Evolutionary conservation across 139 green algal species (phyloP).

Genomic region (Coelastrella sp.): DNA sequence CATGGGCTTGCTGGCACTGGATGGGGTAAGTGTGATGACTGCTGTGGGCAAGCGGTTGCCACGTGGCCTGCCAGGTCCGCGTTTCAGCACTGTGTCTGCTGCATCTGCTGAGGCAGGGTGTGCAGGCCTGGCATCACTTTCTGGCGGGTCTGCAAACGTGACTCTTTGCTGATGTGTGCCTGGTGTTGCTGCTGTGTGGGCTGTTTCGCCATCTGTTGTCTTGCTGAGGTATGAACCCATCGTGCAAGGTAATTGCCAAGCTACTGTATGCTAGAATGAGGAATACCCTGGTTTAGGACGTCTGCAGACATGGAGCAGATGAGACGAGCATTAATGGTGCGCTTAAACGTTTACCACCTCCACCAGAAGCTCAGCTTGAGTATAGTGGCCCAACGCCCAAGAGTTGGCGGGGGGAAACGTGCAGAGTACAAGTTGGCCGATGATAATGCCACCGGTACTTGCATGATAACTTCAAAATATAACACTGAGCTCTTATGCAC

Average conservation of each 20-base stretch:
- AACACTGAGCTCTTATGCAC: too few relatives aligned
- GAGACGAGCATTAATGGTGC: too few relatives aligned
- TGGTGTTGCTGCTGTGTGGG: not conserved
- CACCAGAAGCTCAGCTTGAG: too few relatives aligned
- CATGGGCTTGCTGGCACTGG: not conserved
- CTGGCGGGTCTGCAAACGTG: conserved; percentile 25
- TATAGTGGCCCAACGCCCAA: too few relatives aligned
- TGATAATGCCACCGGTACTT: too few relatives aligned
- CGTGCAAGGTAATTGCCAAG: not conserved
- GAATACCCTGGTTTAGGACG: too few relatives aligned
- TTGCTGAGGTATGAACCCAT: conserved; percentile 38
- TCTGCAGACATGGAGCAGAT: too few relatives aligned
- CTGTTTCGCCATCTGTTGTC: not conserved
- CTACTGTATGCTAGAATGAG: too few relatives aligned
- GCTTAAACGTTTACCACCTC: too few relatives aligned
- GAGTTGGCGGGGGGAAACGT: too few relatives aligned
- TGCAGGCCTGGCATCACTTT: not conserved
- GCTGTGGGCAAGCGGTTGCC: not conserved
- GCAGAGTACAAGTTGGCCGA: too few relatives aligned
- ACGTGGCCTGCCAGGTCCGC: not conserved
- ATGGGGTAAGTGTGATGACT: not conserved
- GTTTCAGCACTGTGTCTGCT: conserved; percentile 29
- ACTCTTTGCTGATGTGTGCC: not conserved
- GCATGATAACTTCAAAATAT: too few relatives aligned
- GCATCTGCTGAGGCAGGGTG: not conserved